Evolutionary conservation across 148 eudicot genomes (phyloP), one percentile per base, ranked within the genome.

Genomic region (Simmondsia chinensis): DNA sequence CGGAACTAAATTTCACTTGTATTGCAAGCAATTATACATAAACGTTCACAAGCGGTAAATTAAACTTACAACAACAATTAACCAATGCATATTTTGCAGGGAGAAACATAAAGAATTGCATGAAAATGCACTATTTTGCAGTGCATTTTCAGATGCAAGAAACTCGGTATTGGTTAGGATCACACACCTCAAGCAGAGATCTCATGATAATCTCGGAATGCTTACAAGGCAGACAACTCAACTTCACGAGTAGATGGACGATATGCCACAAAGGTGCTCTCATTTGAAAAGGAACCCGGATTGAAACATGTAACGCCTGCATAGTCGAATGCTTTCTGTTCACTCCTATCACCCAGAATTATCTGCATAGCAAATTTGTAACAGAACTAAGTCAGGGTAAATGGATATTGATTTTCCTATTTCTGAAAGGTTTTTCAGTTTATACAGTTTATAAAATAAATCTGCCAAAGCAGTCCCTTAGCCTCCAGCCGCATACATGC

Each of bases 201-300:
- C n/a, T n/a, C n/a, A n/a, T n/a, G n/a, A n/a, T n/a, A n/a, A n/a
- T n/a, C n/a, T n/a, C n/a, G n/a, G n/a, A n/a, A 18, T 14, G 33
- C 23, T 77, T 56, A 82, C 50, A 86, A 56, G 51, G 73, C 70
- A 38, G 94, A 89, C 38, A 84, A 56, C 34, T 89, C 97, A 44
- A 81, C 95, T 68, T 89, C 84, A 26, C 68, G 78, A 39, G 73
- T 75, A 48, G 82, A 76, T 25, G 95, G 93, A 12, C 88, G 84
- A 59, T 89, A 85, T 25, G 76, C 97, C 31, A 76, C 95, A 38
- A 85, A 89, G 39, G 83, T 74, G 60, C 54, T 68, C 43, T 89
- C 93, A 9, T 54, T 72, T 24, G 97, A 81, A 69, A 89, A 89
- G 16, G 95, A 82, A 22, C 97, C 97, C 5, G 97, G 95, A 70